These are phyloP conservation scores for Suillus variegatus DNA, from an alignment of 768 basidiomycete species.

Conservation along the genomic window DNA sequence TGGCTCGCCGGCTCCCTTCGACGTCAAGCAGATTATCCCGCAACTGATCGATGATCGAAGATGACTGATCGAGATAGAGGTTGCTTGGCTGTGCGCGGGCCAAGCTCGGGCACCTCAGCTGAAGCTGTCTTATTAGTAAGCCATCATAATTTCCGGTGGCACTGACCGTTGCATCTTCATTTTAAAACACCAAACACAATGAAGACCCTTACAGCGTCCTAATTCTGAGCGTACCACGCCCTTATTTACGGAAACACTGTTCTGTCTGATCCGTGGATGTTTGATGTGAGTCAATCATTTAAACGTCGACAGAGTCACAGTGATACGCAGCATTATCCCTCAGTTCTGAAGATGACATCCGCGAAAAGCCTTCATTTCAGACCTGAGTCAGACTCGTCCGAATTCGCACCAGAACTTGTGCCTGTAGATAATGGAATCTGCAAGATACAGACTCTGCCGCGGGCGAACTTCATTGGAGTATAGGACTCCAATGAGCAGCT, in stretches of 20 bases:
- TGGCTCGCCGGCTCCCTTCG: background rate
- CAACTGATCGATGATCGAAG: background rate
- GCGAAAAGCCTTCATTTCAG: constrained; percentile 80
- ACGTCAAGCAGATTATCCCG: background rate
- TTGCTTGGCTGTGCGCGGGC: no score
- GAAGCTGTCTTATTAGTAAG: background rate
- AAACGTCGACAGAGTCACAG: background rate
- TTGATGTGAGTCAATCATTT: background rate
- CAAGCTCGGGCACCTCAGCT: no score
- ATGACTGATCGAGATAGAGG: background rate
- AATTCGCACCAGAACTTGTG: constrained; percentile 88
- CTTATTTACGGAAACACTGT: background rate
- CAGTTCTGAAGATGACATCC: constrained; percentile 64
- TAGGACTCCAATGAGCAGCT: constrained; percentile 66
- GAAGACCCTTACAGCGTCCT: background rate
- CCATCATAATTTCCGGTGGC: background rate
- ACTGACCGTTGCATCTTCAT: background rate
- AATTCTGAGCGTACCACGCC: background rate
- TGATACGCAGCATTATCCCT: constrained; percentile 43
- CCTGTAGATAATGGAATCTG: constrained; percentile 77
- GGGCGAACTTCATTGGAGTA: constrained; percentile 61
- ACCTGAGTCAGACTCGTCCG: constrained; percentile 79
- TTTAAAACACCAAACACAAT: background rate
- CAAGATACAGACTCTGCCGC: constrained; percentile 60
- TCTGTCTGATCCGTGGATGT: background rate